These are phyloP conservation scores for Fusarium sarcochroum DNA, from an alignment of 2,329 filamentous ascomycete species.

Conservation along the genomic window DNA sequence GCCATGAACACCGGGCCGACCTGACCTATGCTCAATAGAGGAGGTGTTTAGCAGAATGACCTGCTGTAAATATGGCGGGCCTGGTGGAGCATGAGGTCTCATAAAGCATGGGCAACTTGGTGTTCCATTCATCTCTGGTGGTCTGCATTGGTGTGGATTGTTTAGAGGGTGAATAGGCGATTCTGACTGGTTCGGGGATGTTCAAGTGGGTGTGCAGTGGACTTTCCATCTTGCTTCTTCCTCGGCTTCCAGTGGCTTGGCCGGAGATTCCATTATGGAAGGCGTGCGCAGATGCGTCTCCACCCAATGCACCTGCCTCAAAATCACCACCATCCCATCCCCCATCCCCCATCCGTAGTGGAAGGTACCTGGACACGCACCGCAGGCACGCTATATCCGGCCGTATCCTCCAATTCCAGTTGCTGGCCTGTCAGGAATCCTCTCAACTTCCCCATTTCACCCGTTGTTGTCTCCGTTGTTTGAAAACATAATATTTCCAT, in stretches of 20 bases:
- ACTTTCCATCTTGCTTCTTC: conserved; percentile 48
- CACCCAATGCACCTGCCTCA: conserved; percentile 41
- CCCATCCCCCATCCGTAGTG: conserved; percentile 31
- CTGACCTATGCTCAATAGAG: conserved; percentile 45
- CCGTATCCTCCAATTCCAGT: conserved; percentile 32
- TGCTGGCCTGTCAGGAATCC: conserved; percentile 35
- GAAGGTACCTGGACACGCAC: conserved; percentile 31
- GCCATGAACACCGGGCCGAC: conserved; percentile 10
- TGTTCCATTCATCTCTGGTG: conserved; percentile 36
- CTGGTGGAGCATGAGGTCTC: conserved; percentile 28
- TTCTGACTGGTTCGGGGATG: conserved; percentile 31
- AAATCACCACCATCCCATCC: conserved; percentile 36
- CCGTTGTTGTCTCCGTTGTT: conserved; percentile 21
- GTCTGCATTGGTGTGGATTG: conserved; percentile 13
- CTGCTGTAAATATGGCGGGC: conserved; percentile 38
- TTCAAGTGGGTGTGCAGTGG: conserved; percentile 44
- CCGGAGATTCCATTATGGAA: conserved; percentile 43
- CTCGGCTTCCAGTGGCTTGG: conserved; percentile 49
- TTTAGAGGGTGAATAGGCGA: conserved; percentile 1
- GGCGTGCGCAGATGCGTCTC: conserved; percentile 36
- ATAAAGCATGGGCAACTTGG: conserved; percentile 30
- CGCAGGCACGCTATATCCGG: conserved; percentile 40
- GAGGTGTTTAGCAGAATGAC: conserved; percentile 43
- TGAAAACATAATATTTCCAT: conserved; percentile 26
- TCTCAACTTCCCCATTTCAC: conserved; percentile 42